Base-by-base conservation (phyloP, 129 eudicot genomes). In the Chrysanthemum makinoi region DNA sequence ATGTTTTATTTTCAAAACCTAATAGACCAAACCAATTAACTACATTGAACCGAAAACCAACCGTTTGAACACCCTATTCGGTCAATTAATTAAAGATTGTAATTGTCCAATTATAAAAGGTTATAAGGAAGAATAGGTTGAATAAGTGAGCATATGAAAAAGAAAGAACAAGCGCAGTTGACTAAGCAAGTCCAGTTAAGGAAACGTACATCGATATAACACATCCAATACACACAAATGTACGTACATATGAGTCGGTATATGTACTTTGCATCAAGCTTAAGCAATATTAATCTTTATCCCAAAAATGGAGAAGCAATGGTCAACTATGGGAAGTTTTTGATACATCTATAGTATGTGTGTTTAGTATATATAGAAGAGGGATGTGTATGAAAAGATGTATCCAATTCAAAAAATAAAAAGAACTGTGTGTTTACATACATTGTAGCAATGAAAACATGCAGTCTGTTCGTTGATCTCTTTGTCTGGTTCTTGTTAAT, bases 301-400 rank as follows among this genome's bases (percentile, higher is more conserved):
- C 74, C 66, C 61, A 19, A 56, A 75, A 17, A 26, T 9, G 74
- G 74, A 26, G 51, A 56, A 66, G 79, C 59, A 44, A 3, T 43
- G 8, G 73, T 75, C 79, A 75, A 66, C 73, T 56, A 26, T 43
- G 17, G 66, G 49, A 66, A 56, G 50, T 75, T 55, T 72, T 66
- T 66, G 4, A 35, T 35, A 35, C 44, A 35, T 35, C 66, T 48
- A n/a, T 50, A 52, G 43, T 39, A 16, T 22, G 33, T 14, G n/a
- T 22, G 11, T 17, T 26, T 16, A 65, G 11, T n/a, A 18, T 9
- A 35, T 74, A 5, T 19, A 44, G 4, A 10, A 46, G 18, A 66
- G 28, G 67, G 67, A 67, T 26, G 3, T 22, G 26, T 22, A 52
- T 5, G 6, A 0, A 63, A n/a, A 35, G 43, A 76, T 68, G 62